phyloP scores from a whole-genome alignment of 805 yeast genomes.

The Sugiyamaella lignohabitans region DNA sequence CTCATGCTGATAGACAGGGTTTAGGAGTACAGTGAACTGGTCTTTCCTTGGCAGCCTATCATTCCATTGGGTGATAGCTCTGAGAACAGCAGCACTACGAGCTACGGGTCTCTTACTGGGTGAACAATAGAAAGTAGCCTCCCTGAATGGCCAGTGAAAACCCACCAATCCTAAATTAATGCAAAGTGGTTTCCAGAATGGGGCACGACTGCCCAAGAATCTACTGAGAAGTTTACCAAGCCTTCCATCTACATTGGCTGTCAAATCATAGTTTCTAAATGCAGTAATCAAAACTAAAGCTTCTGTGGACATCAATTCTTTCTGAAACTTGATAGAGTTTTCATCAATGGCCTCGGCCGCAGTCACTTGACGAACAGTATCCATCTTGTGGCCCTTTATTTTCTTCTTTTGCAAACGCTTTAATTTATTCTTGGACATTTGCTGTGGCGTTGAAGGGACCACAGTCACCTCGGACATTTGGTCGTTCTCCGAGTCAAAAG shows the following conservation, averaged over 20 bases:
- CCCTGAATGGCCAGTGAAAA: conserved; percentile 42
- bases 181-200: conserved; percentile 28
- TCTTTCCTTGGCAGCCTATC: conserved; percentile 23
- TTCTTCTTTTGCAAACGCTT: conserved; percentile 26
- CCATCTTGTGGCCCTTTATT: conserved; percentile 20
- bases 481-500: conserved; percentile 12
- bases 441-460: conserved; percentile 4
- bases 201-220: conserved; percentile 31
- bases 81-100: conserved; percentile 36
- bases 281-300: conserved; percentile 37
- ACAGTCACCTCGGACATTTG: not conserved
- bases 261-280: conserved; percentile 36
- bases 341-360: conserved; percentile 8
- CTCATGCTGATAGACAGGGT: conserved; percentile 35
- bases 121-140: conserved; percentile 36
- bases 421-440: conserved; percentile 29
- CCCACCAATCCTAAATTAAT: conserved; percentile 39
- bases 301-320: conserved; percentile 35
- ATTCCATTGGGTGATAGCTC: conserved; percentile 37
- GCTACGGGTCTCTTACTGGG: conserved; percentile 38
- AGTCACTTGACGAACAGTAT: conserved; percentile 14
- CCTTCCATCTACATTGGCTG: conserved; percentile 30
- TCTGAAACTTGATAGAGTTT: conserved; percentile 26
- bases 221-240: conserved; percentile 25
- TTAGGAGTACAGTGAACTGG: conserved; percentile 34